Conservation (phyloP, 2,329 filamentous ascomycete species). For the Magnaporthales sp. region DNA sequence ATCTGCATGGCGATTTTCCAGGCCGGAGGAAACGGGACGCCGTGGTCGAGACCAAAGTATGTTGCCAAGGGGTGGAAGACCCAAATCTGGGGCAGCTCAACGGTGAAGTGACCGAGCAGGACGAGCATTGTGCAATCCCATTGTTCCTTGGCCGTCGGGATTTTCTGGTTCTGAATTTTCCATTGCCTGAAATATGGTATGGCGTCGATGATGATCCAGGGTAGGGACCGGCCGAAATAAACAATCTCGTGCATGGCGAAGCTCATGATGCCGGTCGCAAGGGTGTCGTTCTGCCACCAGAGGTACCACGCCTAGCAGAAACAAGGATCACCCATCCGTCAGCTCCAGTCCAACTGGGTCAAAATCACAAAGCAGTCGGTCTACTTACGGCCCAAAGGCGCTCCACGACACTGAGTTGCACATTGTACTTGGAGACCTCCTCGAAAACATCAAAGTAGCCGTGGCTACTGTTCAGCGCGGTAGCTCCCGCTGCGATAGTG, state of each 20-base stretch:
- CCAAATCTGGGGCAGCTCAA: constrained; percentile 98
- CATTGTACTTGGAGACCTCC: constrained; percentile 63
- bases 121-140: constrained; percentile 91
- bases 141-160: constrained; percentile 88
- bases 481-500: constrained; percentile 28
- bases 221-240: constrained; percentile 87
- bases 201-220: constrained; percentile 86
- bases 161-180: constrained; percentile 88
- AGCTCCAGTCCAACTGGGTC: constrained; percentile 5
- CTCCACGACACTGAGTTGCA: constrained; percentile 79
- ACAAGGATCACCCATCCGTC: constrained; percentile 9
- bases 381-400: constrained; percentile 72
- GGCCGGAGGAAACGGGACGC: constrained; percentile 78
- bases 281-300: constrained; percentile 94
- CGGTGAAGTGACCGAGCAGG: constrained; percentile 91
- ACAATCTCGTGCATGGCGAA: constrained; percentile 90
- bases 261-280: constrained; percentile 96
- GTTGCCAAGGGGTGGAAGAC: constrained; percentile 96
- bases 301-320: constrained; percentile 70
- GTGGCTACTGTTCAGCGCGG: constrained; percentile 35
- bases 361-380: not conserved
- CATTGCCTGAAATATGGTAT: constrained; percentile 85
- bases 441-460: constrained; percentile 51
- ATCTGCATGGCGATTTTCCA: constrained; percentile 90
- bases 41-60: constrained; percentile 80